These are phyloP conservation scores for Kodamaea kakaduensis DNA, from an alignment of 805 yeast genomes.

Conservation along the genomic window DNA sequence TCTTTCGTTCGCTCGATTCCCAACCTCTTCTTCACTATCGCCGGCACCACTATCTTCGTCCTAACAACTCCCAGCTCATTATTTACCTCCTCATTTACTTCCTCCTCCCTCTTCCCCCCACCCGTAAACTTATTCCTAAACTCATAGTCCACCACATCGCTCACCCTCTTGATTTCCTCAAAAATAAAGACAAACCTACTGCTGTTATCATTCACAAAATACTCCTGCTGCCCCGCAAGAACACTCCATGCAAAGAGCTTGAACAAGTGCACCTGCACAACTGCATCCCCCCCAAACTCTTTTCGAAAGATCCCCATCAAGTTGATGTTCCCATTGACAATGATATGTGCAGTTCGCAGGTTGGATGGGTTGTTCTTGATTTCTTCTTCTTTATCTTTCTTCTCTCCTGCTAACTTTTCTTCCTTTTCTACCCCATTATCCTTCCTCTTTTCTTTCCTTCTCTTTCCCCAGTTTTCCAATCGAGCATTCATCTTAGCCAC, in stretches of 20 bases:
- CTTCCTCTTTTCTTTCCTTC: too few species aligned
- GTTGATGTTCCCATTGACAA: conserved; percentile 1
- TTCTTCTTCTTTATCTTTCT: too few species aligned
- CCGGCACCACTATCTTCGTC: conserved; percentile 13
- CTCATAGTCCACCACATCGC: conserved; percentile 8
- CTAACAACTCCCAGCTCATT: conserved; percentile 2
- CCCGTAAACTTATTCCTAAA: conserved; percentile 12
- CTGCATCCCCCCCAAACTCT: conserved; percentile 4
- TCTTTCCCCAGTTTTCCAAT: conserved; percentile 4
- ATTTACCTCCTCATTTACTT: not conserved
- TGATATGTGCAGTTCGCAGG: not conserved
- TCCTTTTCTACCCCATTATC: too few species aligned
- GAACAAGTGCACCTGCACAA: conserved; percentile 7
- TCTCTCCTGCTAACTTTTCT: too few species aligned
- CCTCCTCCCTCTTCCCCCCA: not conserved
- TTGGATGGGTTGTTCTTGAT: too few species aligned
- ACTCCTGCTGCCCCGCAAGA: conserved; percentile 11
- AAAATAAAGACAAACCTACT: conserved; percentile 7
- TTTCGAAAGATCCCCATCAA: conserved; percentile 1
- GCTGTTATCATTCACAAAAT: conserved; percentile 5
- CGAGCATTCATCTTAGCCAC: conserved; percentile 9
- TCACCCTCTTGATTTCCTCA: conserved; percentile 6
- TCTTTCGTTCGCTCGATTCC: too few species aligned
- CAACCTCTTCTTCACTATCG: conserved; percentile 15
- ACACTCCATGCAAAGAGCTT: conserved; percentile 13